Evolutionary conservation across 1,284 basidiomycete species (phyloP).

Genomic region (Grifola frondosa): DNA sequence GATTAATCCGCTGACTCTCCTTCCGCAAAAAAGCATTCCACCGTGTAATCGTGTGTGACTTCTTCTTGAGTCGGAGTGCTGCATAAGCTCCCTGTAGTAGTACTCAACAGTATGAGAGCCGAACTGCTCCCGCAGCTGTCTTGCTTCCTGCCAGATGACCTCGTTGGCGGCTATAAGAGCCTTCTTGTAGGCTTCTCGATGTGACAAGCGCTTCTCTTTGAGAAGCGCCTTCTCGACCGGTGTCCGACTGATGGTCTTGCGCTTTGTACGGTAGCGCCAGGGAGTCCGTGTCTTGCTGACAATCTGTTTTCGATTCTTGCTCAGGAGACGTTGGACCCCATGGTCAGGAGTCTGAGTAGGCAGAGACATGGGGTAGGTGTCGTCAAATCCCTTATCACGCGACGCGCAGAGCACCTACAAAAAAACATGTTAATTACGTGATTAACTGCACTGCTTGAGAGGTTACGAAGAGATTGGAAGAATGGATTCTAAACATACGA

Average conservation of each 20-base stretch:
- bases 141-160: background rate
- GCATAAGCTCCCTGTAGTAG: slow-evolving; percentile 7
- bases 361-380: too few species aligned
- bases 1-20: slow-evolving; percentile 1
- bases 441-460: too few species aligned
- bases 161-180: background rate
- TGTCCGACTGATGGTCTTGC: background rate
- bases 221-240: background rate
- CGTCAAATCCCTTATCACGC: too few species aligned
- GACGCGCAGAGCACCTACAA: too few species aligned
- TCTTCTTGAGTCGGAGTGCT: background rate
- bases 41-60: background rate
- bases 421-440: too few species aligned
- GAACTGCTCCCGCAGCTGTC: slow-evolving; percentile 1
- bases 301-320: too few species aligned
- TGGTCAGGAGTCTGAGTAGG: background rate
- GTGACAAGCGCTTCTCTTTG: background rate
- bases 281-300: background rate
- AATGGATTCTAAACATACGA: too few species aligned
- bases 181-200: background rate
- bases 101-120: slow-evolving; percentile 1
- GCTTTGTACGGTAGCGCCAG: background rate
- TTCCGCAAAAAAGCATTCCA: slow-evolving; percentile 5
- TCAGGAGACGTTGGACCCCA: background rate
- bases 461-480: too few species aligned